Evolutionary conservation across 345 rosid genomes (phyloP).

Genomic region (Arabidopsis thaliana): DNA sequence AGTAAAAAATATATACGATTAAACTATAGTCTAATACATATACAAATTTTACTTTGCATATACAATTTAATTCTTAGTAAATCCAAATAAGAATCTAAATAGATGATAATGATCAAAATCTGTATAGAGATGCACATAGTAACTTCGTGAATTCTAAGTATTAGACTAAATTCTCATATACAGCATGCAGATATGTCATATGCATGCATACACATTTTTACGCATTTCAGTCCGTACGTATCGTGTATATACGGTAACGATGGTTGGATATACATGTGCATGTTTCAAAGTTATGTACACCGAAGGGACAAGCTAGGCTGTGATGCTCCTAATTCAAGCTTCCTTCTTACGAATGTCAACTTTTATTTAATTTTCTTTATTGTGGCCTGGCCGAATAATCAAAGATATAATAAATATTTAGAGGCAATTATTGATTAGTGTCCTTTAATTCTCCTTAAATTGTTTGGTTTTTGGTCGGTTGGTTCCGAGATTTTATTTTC

Average conservation of each 20-base stretch:
- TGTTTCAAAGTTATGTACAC: conserved; percentile 2
- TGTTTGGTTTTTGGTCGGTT: conserved; percentile 34
- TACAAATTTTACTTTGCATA: background rate
- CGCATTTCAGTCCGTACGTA: conserved; percentile 21
- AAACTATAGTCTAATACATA: background rate
- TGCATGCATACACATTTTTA: conserved; percentile 11
- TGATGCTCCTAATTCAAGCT: conserved; percentile 34
- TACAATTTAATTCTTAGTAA: background rate
- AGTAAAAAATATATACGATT: background rate
- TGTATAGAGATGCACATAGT: background rate
- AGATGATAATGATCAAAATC: background rate
- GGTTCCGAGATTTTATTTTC: conserved; percentile 7
- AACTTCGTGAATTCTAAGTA: background rate
- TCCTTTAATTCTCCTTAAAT: conserved; percentile 4
- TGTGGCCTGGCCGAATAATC: conserved; percentile 7
- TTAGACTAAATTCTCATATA: background rate
- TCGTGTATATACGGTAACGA: conserved; percentile 14
- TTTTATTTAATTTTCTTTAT: background rate
- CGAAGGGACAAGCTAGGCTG: conserved; percentile 41
- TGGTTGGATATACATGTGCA: background rate
- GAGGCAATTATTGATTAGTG: conserved; percentile 25
- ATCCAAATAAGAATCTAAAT: background rate
- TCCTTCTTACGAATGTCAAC: conserved; percentile 11
- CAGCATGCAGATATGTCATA: conserved; percentile 22
- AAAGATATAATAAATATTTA: conserved; percentile 4